A percentile compares a stretch with the other conserved stretches of the same genome.
phyloP scores from a whole-genome alignment of 2,329 filamentous ascomycete genomes.

The Cytospora chrysosperma region DNA sequence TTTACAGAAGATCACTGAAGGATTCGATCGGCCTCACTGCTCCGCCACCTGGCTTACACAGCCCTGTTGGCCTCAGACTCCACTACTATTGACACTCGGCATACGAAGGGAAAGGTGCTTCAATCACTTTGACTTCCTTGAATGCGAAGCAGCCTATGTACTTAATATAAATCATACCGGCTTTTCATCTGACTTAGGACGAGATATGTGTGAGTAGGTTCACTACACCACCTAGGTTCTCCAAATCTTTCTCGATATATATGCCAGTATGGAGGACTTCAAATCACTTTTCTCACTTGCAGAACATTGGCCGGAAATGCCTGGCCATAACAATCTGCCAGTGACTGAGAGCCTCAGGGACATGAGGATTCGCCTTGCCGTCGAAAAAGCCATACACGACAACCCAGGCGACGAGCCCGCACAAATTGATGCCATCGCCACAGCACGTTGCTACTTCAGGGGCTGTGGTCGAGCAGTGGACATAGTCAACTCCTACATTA shows the following conservation, averaged over 20 bases:
- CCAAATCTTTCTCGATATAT: too few species aligned
- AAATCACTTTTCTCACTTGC: conserved; percentile 1
- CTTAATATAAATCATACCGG: background rate
- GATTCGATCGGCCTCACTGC: background rate
- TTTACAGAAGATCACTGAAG: background rate
- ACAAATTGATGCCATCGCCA: conserved; percentile 12
- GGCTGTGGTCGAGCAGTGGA: background rate
- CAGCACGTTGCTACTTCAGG: background rate
- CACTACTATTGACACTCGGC: background rate
- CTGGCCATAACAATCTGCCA: background rate
- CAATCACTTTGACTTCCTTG: background rate
- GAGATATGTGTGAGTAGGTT: too few species aligned
- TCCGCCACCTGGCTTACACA: background rate
- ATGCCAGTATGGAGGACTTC: background rate
- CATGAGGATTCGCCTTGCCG: background rate
- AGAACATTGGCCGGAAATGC: background rate
- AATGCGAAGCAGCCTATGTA: background rate
- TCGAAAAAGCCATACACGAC: background rate
- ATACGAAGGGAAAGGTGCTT: background rate
- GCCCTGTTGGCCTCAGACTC: background rate
- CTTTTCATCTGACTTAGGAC: background rate
- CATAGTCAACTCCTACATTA: conserved; percentile 8
- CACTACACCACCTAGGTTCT: too few species aligned
- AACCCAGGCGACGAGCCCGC: background rate
- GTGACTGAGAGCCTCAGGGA: background rate